Conservation (phyloP, 2,329 filamentous ascomycete species). For the Didymellaceae sp. region DNA sequence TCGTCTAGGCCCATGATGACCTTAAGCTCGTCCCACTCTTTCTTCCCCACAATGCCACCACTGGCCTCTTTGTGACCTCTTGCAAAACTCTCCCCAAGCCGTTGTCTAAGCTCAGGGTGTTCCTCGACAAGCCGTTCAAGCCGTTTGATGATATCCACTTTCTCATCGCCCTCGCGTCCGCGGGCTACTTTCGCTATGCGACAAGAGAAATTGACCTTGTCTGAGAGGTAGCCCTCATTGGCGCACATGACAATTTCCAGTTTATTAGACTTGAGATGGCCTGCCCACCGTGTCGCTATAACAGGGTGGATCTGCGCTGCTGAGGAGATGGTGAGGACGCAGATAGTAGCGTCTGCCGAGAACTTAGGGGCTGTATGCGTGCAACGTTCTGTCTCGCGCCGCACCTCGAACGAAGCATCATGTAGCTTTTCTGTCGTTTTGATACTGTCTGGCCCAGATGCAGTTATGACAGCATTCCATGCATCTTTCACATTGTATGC, state of each 20-base stretch:
- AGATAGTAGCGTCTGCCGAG: conserved; percentile 66
- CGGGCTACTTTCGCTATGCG: conserved; percentile 65
- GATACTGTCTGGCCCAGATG: conserved; percentile 60
- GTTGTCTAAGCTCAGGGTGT: conserved; percentile 49
- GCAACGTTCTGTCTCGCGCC: conserved; percentile 66
- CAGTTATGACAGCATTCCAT: conserved; percentile 64
- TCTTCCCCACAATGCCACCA: conserved; percentile 66
- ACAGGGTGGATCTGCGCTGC: conserved; percentile 69
- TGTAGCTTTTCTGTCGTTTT: conserved; percentile 58
- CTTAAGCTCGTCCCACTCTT: conserved; percentile 71
- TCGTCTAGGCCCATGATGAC: conserved; percentile 64
- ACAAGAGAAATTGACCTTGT: conserved; percentile 71
- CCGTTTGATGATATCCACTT: conserved; percentile 68
- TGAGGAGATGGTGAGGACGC: conserved; percentile 67
- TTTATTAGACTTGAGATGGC: conserved; percentile 63
- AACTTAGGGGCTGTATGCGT: conserved; percentile 69
- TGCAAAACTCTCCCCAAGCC: conserved; percentile 69
- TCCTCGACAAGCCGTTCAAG: conserved; percentile 59
- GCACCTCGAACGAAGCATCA: conserved; percentile 64
- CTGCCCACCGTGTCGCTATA: conserved; percentile 71
- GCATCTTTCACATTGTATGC: conserved; percentile 66
- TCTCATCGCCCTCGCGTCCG: conserved; percentile 54
- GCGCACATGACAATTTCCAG: conserved; percentile 71
- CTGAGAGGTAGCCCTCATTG: conserved; percentile 69
- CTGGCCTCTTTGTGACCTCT: conserved; percentile 72